Conservation (phyloP, 192 early-diverging fungal species). For the Podila horticola region DNA sequence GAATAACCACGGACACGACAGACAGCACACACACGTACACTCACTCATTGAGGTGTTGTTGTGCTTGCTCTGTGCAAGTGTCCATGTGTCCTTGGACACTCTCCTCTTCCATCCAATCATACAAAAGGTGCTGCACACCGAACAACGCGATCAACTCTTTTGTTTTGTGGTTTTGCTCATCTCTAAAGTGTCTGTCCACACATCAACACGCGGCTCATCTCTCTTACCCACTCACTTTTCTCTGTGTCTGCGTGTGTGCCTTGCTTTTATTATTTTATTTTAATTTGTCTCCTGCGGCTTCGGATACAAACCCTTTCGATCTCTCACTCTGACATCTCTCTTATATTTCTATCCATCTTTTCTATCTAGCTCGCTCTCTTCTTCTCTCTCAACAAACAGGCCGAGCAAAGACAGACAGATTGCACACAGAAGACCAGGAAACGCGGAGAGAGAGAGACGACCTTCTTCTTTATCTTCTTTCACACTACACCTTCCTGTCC, state of each 20-base stretch:
- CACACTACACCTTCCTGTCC: neutral
- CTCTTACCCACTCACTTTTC: neutral
- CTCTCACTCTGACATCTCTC: too few relatives aligned
- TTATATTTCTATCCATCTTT: constrained; percentile 3
- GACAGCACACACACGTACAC: too few relatives aligned
- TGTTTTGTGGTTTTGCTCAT: neutral
- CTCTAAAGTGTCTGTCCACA: neutral
- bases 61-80: neutral
- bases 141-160: constrained; percentile 1
- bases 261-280: neutral
- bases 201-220: neutral
- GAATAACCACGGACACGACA: neutral
- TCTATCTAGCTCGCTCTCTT: too few relatives aligned
- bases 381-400: too few relatives aligned
- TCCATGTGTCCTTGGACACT: neutral
- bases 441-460: too few relatives aligned
- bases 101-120: neutral
- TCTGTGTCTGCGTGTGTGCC: neutral
- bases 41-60: neutral
- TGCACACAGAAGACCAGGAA: too few relatives aligned
- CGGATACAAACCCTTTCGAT: too few relatives aligned
- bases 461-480: neutral
- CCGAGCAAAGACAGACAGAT: too few relatives aligned
- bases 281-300: too few relatives aligned
- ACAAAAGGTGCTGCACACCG: too few relatives aligned